Percentiles rank a stretch among this genome's conserved stretches.
These are phyloP conservation scores for Kodamaea kaohsiungensis DNA, from an alignment of 805 yeast species.

Conservation along the genomic window DNA sequence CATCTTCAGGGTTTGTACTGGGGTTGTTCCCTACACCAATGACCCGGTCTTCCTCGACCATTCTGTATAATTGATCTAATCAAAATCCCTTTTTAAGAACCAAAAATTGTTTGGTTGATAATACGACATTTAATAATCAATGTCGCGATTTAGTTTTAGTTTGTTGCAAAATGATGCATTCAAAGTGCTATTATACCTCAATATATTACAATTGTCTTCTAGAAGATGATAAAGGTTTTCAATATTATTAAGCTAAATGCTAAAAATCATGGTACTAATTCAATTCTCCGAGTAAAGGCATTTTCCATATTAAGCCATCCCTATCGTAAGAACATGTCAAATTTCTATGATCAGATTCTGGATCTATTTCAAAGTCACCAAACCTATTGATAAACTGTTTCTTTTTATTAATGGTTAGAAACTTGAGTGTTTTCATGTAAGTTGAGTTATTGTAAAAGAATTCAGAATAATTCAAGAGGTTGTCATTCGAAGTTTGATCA, in stretches of 20 bases:
- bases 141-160: no score
- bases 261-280: neutral
- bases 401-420: slow-evolving; percentile 42
- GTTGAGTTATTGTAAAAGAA: slow-evolving; percentile 31
- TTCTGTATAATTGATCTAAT: neutral
- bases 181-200: no score
- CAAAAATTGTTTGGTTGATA: neutral
- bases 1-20: neutral
- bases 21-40: neutral
- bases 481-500: slow-evolving; percentile 9
- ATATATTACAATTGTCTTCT: no score
- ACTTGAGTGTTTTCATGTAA: slow-evolving; percentile 36
- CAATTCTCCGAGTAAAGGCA: slow-evolving; percentile 27
- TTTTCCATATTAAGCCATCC: slow-evolving; percentile 43
- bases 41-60: neutral
- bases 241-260: neutral
- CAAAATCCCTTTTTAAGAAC: neutral
- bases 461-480: slow-evolving; percentile 31
- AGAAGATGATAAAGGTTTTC: no score
- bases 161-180: no score
- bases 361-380: slow-evolving; percentile 35
- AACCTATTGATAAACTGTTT: slow-evolving; percentile 43
- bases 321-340: slow-evolving; percentile 33
- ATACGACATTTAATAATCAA: no score
- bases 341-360: slow-evolving; percentile 1